Base-by-base conservation (phyloP, 2,329 filamentous ascomycete genomes). In the Sporothrix schenckii region DNA sequence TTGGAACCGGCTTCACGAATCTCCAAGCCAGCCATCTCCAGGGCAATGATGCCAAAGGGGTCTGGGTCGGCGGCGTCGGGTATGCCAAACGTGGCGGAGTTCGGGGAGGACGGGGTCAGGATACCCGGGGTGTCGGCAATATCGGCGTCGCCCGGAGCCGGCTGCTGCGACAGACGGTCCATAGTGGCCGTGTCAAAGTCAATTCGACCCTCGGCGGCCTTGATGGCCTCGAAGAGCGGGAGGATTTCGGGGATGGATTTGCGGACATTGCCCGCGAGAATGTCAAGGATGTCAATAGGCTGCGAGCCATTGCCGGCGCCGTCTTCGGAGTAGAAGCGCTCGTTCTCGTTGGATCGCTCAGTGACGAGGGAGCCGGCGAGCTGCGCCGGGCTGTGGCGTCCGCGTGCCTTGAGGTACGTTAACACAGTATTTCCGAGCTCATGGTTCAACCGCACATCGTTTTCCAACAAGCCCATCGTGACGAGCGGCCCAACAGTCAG, bases 21-120 rank as follows among this genome's bases (percentile, higher is more conserved):
- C 75, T 94, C 92, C 70, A 97, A 83, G 2, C 94, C 94, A 72
- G 93, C 92, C 82, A 93, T 90, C 77, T 97, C 93, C n/a, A 98
- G 82, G 9, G 94, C 94, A 73, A 94, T 86, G 34, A 97, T 91
- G 30, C 94, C 94, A 77, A 92, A 98, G 0, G 94, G 94, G 78
- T 98, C 94, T 0, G 94, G 93, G 75, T 98, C 94, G 69, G 93
- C 88, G 3, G 83, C 81, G 73, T 90, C 89, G 0, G 93, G 93
- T 19, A 97, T 83, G 2, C 94, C 94, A 80, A 97, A 1, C 82
- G 81, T 41, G 84, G 75, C 9, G 1, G 71, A 68, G 71, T 80
- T 73, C 75, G 81, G 63, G 78, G 84, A 69, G 77, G 79, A 24
- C 69, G 74, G 68, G 75, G 76, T 30, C 78, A 74, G 71, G 77